Evolutionary conservation across 495 filamentous ascomycete species (phyloP), one percentile per base, ranked within the genome.

Genomic region (Podospora pseudocomata): DNA sequence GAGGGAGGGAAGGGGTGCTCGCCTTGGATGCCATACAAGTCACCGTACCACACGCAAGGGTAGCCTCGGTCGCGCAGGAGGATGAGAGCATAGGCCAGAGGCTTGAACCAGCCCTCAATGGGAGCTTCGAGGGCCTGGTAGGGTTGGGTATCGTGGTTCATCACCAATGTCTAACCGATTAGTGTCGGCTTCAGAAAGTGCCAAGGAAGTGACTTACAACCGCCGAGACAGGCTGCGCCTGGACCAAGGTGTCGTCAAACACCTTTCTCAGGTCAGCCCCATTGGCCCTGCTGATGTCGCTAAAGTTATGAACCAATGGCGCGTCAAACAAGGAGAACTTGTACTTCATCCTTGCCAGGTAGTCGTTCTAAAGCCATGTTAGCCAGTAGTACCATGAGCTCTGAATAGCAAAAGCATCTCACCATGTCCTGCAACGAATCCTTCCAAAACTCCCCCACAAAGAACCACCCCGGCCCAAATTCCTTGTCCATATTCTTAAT

Each of bases 21-120:
- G 13, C 78, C 69, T 68, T 82, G 78, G 71, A 89, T 87, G n/a
- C 90, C 90, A 73, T 91, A 92, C 11, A 92, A 70, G 70, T 93
- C 90, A 34, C 90, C 90, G 73, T 89, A 92, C 74, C 90, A 93
- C 63, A 91, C 70, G 69, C 89, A 92, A 0, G 90, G 90, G 66
- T 88, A 89, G 44, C 90, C 90, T 15, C 81, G 75, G 53, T 81
- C 73, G 26, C 89, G 87, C 20, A 92, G 85, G 18, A 92, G 86
- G 65, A 91, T 92, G 49, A 89, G 78, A 7, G 86, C 77, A 68
- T 90, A 87, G 32, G 86, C 85, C 13, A 88, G 75, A 2, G 86
- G 82, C 69, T 88, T 86, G 80, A 89, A 90, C 72, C 81, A 84
- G 3, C 77, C 72, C 6, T 82, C 75, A 9, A 90, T 81, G 5